Conservation (phyloP, 371 early-diverging fungal genomes). For the Lichtheimia hyalospora region DNA sequence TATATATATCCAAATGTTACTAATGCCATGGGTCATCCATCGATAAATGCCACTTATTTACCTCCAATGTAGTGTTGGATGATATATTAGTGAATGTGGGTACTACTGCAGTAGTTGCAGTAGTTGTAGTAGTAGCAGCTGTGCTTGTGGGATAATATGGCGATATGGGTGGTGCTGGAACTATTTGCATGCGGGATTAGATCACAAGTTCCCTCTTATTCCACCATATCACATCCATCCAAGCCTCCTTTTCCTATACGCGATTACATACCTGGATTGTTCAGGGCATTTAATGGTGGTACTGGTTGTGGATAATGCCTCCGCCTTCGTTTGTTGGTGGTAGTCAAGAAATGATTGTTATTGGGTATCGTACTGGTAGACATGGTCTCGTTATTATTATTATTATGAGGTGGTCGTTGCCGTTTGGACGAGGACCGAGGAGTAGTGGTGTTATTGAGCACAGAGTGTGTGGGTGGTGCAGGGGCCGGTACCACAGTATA, state of each 20-base stretch:
- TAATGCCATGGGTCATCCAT: too few species aligned
- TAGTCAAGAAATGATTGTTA: too few species aligned
- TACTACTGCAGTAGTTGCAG: slow-evolving; percentile 1
- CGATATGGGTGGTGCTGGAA: slow-evolving; percentile 4
- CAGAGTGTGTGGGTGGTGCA: slow-evolving; percentile 11
- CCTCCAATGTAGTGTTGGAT: slow-evolving; percentile 5
- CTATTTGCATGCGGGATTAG: too few species aligned
- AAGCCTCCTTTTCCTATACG: too few species aligned
- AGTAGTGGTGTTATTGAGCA: slow-evolving; percentile 1
- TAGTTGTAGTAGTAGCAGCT: background rate
- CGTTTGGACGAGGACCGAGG: background rate
- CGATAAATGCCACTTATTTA: background rate
- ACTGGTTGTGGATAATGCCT: slow-evolving; percentile 11
- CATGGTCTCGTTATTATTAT: background rate
- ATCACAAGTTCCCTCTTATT: too few species aligned
- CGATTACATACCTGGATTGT: slow-evolving; percentile 6
- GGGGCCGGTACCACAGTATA: slow-evolving; percentile 15
- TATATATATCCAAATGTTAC: background rate
- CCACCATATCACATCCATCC: too few species aligned
- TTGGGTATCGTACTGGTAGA: too few species aligned
- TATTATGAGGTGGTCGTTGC: slow-evolving; percentile 2
- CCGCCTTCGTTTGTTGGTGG: slow-evolving; percentile 11
- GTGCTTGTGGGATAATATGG: slow-evolving; percentile 6
- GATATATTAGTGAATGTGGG: background rate
- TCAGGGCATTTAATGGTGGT: slow-evolving; percentile 4